Conservation (phyloP, 2,329 filamentous ascomycete species). For the Calonectria ilicicola region DNA sequence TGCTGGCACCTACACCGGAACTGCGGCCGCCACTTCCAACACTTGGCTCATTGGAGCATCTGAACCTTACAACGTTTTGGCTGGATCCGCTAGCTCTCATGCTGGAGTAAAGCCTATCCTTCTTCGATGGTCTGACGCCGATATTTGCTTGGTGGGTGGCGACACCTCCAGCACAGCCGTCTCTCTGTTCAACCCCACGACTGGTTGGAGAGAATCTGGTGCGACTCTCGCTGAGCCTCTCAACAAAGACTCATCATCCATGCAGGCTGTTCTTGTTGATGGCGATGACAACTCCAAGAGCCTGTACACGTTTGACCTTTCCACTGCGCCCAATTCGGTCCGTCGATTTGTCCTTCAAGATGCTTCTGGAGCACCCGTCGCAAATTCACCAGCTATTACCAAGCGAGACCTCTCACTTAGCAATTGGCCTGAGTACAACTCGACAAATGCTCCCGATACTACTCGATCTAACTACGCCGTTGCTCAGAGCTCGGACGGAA, state of each 20-base stretch:
- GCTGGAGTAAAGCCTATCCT: slow-evolving; percentile 78
- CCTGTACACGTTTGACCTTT: slow-evolving; percentile 83
- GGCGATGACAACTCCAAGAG: slow-evolving; percentile 83
- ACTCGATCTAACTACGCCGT: slow-evolving; percentile 78
- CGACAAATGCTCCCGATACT: slow-evolving; percentile 72
- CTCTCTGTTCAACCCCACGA: slow-evolving; percentile 75
- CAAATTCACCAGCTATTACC: slow-evolving; percentile 57
- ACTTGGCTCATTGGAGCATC: slow-evolving; percentile 80
- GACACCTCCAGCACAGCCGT: slow-evolving; percentile 69
- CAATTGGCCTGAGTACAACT: slow-evolving; percentile 85
- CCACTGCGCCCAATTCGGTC: slow-evolving; percentile 79
- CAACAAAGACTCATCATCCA: slow-evolving; percentile 64
- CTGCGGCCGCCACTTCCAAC: slow-evolving; percentile 70
- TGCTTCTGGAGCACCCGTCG: slow-evolving; percentile 66
- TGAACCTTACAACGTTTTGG: slow-evolving; percentile 71
- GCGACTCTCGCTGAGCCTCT: slow-evolving; percentile 72
- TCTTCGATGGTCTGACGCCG: slow-evolving; percentile 77
- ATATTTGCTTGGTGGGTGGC: slow-evolving; percentile 82
- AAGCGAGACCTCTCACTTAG: slow-evolving; percentile 63
- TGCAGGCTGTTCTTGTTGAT: slow-evolving; percentile 74
- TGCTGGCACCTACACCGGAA: slow-evolving; percentile 76
- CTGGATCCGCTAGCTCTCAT: slow-evolving; percentile 70
- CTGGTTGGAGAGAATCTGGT: slow-evolving; percentile 76
- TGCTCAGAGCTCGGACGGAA: slow-evolving; percentile 73
- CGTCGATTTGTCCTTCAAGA: slow-evolving; percentile 76